phyloP scores from a whole-genome alignment of 106 monocot genomes.

The Phalaenopsis aphrodite region DNA sequence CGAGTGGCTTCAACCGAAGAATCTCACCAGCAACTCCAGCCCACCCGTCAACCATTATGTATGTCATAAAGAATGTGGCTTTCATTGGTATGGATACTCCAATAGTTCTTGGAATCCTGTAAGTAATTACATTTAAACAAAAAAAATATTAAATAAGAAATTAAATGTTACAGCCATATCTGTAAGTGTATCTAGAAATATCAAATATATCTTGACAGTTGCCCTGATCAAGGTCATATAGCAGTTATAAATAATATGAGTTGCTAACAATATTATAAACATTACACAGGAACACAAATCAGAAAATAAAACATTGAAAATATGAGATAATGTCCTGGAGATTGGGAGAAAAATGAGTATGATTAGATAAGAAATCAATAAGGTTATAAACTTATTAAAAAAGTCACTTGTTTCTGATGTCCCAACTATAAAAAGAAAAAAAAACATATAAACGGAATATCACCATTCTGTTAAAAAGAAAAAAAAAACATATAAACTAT shows the following conservation, averaged over 20 bases:
- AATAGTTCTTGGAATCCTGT: conserved; percentile 84
- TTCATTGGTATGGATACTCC: conserved; percentile 95
- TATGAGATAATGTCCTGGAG: background rate
- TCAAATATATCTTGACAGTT: background rate
- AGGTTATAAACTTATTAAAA: background rate
- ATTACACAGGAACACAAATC: background rate
- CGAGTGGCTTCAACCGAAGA: conserved; percentile 55
- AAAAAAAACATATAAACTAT: background rate
- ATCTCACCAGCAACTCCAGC: conserved; percentile 79
- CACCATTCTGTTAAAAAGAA: no score
- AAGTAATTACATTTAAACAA: conserved; percentile 1
- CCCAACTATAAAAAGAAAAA: background rate
- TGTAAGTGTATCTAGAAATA: background rate
- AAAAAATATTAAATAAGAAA: background rate
- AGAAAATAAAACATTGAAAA: background rate
- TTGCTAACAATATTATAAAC: background rate
- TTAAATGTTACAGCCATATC: background rate
- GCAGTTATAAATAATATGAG: background rate
- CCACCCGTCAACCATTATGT: conserved; percentile 97
- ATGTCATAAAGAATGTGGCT: conserved; percentile 92
- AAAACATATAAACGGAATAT: no score
- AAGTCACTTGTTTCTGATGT: background rate
- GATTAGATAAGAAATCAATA: background rate
- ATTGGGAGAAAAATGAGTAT: background rate
- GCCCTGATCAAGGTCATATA: background rate